Evolutionary conservation across 805 yeast genomes (phyloP).

Genomic region (Saccharomycopsis amapae): DNA sequence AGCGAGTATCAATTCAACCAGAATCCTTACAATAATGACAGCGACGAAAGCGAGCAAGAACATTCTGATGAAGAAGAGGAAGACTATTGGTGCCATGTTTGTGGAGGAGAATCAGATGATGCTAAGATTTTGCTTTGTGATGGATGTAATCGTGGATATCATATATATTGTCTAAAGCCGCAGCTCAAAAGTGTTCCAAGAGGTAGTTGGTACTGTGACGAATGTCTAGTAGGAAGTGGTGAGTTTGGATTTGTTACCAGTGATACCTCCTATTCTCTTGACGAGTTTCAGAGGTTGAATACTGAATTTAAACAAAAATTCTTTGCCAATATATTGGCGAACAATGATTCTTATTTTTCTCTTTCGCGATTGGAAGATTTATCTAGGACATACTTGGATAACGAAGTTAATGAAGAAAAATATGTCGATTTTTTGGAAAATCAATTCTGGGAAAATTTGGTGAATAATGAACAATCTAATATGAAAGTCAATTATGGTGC

Average conservation of each 20-base stretch:
- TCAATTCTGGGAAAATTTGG: slow-evolving; percentile 59
- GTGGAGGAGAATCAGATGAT: slow-evolving; percentile 27
- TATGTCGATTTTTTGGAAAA: slow-evolving; percentile 38
- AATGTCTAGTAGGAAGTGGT: slow-evolving; percentile 80
- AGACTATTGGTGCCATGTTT: slow-evolving; percentile 27
- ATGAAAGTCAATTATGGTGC: slow-evolving; percentile 76
- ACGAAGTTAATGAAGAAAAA: slow-evolving; percentile 26
- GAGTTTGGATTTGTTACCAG: slow-evolving; percentile 82
- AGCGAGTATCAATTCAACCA: slow-evolving; percentile 19
- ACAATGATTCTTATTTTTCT: slow-evolving; percentile 23
- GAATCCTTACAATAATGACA: slow-evolving; percentile 21
- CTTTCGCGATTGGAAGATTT: slow-evolving; percentile 4
- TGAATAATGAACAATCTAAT: slow-evolving; percentile 33
- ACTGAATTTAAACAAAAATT: slow-evolving; percentile 39
- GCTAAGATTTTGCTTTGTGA: slow-evolving; percentile 55
- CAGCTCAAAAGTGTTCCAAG: slow-evolving; percentile 46
- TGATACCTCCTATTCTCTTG: slow-evolving; percentile 45
- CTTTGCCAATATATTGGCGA: slow-evolving; percentile 33
- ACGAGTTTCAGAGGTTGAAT: slow-evolving; percentile 54
- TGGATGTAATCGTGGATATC: slow-evolving; percentile 66
- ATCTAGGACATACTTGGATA: slow-evolving; percentile 65
- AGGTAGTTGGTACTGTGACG: slow-evolving; percentile 73
- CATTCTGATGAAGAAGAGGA: slow-evolving; percentile 25
- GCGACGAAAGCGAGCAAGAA: slow-evolving; percentile 20
- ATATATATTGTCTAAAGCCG: slow-evolving; percentile 58